These are phyloP conservation scores for Trichoderma asperelloides DNA, from an alignment of 495 filamentous ascomycete species.

Conservation along the genomic window DNA sequence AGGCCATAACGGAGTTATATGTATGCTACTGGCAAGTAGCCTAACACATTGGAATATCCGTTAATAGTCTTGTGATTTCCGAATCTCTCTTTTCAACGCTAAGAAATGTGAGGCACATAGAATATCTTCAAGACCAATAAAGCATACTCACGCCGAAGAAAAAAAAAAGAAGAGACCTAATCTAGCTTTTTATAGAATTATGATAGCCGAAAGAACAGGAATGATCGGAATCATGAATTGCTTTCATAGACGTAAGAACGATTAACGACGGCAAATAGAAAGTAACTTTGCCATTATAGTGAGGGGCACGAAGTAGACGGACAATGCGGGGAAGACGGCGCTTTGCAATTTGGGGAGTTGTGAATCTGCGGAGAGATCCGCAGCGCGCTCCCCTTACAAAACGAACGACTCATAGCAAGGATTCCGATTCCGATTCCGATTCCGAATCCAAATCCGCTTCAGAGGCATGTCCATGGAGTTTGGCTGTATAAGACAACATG, in stretches of 20 bases:
- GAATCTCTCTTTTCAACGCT: not conserved
- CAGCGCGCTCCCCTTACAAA: not conserved
- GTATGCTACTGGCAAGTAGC: not conserved
- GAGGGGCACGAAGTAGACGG: not conserved
- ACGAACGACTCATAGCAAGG: not conserved
- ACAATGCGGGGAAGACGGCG: slow-evolving; percentile 2
- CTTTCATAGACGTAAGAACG: not conserved
- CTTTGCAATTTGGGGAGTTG: not conserved
- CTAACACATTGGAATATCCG: not conserved
- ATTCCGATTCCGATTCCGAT: not conserved
- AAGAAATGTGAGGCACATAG: too few species aligned
- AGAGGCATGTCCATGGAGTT: too few species aligned
- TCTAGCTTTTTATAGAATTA: not conserved
- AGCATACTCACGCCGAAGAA: not conserved
- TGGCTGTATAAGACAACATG: too few species aligned
- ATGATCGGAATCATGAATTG: not conserved
- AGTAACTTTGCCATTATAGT: not conserved
- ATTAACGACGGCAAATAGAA: not conserved
- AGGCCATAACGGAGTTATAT: slow-evolving; percentile 22
- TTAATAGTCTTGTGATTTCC: not conserved
- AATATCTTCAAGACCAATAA: not conserved
- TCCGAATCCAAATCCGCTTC: not conserved
- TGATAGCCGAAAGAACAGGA: not conserved
- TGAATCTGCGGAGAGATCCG: not conserved
- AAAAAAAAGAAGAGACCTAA: not conserved